phyloP scores from a whole-genome alignment of 2,329 filamentous ascomycete genomes.

The Colletotrichum lindemuthianum region DNA sequence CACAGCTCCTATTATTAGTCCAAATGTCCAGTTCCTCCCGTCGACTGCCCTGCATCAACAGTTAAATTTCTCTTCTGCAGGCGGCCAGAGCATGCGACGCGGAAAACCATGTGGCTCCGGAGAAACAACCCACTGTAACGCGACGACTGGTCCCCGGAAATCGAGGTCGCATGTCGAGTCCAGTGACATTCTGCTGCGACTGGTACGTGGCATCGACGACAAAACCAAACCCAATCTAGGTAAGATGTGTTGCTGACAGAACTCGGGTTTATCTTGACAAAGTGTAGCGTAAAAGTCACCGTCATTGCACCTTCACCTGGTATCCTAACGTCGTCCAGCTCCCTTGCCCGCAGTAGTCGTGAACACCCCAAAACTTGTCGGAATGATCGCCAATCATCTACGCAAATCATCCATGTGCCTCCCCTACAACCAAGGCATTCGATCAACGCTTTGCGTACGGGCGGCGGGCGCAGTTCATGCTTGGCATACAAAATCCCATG shows the following conservation, averaged over 20 bases:
- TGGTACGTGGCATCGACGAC: background rate
- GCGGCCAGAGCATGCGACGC: background rate
- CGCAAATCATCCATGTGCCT: slow-evolving; percentile 32
- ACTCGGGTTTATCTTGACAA: too few relatives aligned
- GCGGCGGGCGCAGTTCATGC: background rate
- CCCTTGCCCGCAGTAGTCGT: background rate
- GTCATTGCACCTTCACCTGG: background rate
- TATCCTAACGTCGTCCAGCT: too few relatives aligned
- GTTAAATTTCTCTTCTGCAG: too few relatives aligned
- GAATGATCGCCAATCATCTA: slow-evolving; percentile 30
- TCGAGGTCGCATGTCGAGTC: slow-evolving; percentile 3
- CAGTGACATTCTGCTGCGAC: background rate
- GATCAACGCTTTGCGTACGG: background rate
- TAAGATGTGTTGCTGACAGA: too few relatives aligned
- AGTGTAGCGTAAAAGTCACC: background rate
- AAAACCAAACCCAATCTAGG: background rate
- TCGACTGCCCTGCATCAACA: too few relatives aligned
- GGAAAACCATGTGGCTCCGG: slow-evolving; percentile 1
- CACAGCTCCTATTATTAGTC: too few relatives aligned
- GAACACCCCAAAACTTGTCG: slow-evolving; percentile 10
- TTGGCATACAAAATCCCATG: background rate
- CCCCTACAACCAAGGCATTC: background rate
- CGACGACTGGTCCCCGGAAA: slow-evolving; percentile 1
- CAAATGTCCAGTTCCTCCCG: too few relatives aligned
- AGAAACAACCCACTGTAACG: background rate